phyloP scores from a whole-genome alignment of 1,284 basidiomycete species.

The Xerocomus minutiporus region DNA sequence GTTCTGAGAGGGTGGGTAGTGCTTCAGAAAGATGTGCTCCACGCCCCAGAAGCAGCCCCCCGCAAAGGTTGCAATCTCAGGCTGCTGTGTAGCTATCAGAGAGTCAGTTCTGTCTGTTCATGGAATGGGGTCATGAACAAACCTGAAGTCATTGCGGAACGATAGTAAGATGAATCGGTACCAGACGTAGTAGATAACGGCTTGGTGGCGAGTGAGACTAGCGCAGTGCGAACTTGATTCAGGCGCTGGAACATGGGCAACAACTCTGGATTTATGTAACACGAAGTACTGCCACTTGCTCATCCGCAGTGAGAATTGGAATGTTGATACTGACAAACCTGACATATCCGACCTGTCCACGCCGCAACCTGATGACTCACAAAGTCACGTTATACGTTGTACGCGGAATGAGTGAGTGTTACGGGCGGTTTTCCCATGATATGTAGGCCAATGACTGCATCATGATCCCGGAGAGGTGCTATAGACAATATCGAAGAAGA shows the following conservation, averaged over 20 bases:
- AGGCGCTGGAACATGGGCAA: conserved; percentile 21
- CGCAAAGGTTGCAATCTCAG: conserved; percentile 75
- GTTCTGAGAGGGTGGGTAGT: conserved; percentile 64
- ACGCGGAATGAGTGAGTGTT: no score
- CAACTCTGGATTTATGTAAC: neutral
- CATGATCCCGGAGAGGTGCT: no score
- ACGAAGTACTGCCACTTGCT: neutral
- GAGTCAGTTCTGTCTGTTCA: neutral
- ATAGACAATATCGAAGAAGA: no score
- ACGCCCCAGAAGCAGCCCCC: conserved; percentile 84
- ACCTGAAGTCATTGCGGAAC: conserved; percentile 29
- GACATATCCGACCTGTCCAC: no score
- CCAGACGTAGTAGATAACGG: conserved; percentile 10
- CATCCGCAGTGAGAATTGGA: neutral
- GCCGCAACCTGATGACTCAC: neutral
- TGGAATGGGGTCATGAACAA: neutral
- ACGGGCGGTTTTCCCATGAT: no score
- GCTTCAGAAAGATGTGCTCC: conserved; percentile 82
- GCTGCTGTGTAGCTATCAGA: conserved; percentile 18
- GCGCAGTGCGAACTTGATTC: conserved; percentile 18
- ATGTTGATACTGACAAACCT: no score
- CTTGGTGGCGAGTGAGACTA: conserved; percentile 21
- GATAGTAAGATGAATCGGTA: conserved; percentile 28
- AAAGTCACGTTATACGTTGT: no score
- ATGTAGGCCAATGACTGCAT: no score